Evolutionary conservation across 2,329 filamentous ascomycete species (phyloP), one percentile per base, ranked within the genome.

Genomic region (Phaeosphaeriaceae sp.): DNA sequence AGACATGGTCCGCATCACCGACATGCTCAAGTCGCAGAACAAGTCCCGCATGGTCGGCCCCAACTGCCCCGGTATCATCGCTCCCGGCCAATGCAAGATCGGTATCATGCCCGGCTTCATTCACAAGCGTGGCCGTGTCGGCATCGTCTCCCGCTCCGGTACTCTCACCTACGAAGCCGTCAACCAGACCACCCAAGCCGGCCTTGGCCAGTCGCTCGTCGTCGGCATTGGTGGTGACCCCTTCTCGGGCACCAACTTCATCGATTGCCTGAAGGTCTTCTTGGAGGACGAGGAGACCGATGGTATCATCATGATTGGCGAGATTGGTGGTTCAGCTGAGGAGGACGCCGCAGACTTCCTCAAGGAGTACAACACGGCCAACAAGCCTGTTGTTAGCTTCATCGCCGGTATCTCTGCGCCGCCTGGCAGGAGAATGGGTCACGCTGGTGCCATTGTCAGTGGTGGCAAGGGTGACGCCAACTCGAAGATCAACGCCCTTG

Each of bases 31-130:
- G 88, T 92, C 94, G 56, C 95, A 99, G 85, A 89, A 84, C 86
- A 98, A 98, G 88, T 97, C 94, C 70, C 91, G 95, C 78, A 88
- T 99, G 75, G 93, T 98, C 64, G 94, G 94, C 70, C 94, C 94
- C 77, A 99, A 98, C 86, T 99, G 95, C 86, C 95, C 95, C 66
- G 95, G 94, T 80, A 94, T 98, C 83, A 98, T 98, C 81, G 94
- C 87, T 78, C 87, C 86, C 64, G 95, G 94, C 74, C 94, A 97
- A 88, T 99, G 95, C 89, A 99, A 99, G 86, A 98, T 99, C 78
- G 95, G 95, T 79, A 99, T 99, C 85, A 98, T 99, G 95, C 93
- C 95, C 67, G 95, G 95, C 75, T 97, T 98, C 87, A 98, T 99
- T 85, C 95, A 99, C 89, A 98, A 98, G 89, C 93, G 94, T 82